phyloP scores from a whole-genome alignment of 306 rosid genomes.

The Luffa acutangula region DNA sequence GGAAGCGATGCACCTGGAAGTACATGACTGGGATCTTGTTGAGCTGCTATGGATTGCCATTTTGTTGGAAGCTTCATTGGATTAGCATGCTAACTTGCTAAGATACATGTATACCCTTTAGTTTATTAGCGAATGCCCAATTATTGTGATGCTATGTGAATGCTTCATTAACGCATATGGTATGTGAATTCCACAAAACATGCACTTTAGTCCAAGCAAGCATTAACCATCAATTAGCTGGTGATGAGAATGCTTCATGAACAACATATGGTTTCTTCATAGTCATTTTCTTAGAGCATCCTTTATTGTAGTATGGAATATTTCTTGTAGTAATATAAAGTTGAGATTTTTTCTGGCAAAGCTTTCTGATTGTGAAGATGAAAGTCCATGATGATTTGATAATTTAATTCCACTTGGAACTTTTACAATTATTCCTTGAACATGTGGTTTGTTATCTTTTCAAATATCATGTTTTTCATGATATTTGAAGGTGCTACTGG shows the following conservation, averaged over 20 bases:
- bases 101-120: conserved; percentile 4
- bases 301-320: neutral
- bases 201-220: neutral
- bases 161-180: neutral
- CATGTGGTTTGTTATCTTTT: neutral
- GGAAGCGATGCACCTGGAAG: conserved; percentile 89
- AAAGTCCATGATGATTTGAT: neutral
- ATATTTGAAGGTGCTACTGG: neutral
- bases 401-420: neutral
- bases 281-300: neutral
- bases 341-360: neutral
- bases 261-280: conserved; percentile 3
- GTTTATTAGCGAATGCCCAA: neutral
- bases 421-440: neutral
- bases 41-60: conserved; percentile 13
- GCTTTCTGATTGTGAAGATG: neutral
- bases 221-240: neutral
- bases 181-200: conserved; percentile 1
- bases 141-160: neutral
- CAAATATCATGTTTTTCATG: neutral
- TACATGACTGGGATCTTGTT: conserved; percentile 28
- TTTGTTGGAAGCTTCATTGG: neutral
- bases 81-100: conserved; percentile 7
- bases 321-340: conserved; percentile 5
- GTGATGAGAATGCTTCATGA: conserved; percentile 11